Percentiles rank a stretch among this genome's conserved stretches.
These are phyloP conservation scores for Fusarium buxicola DNA, from an alignment of 2,329 filamentous ascomycete species.

Conservation along the genomic window DNA sequence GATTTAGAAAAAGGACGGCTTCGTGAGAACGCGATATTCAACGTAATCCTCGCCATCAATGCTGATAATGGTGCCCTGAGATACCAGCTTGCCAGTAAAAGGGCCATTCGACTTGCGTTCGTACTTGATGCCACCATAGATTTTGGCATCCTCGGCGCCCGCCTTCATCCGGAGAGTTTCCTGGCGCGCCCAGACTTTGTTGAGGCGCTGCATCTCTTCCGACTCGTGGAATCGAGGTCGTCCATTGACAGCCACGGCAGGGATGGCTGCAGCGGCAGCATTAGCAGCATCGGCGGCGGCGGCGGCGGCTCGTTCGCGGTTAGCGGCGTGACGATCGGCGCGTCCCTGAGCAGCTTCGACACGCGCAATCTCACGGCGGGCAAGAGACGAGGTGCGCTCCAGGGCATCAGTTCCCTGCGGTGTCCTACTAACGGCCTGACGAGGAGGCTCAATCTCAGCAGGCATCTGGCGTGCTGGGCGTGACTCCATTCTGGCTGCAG, in stretches of 20 bases:
- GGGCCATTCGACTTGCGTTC: conserved; percentile 70
- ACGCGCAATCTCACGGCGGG: conserved; percentile 63
- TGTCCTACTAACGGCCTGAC: conserved; percentile 31
- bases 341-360: conserved; percentile 64
- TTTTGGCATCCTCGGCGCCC: conserved; percentile 64
- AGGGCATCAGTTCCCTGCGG: conserved; percentile 49
- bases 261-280: conserved; percentile 46
- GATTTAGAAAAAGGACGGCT: conserved; percentile 68
- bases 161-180: conserved; percentile 60
- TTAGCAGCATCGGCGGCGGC: conserved; percentile 50
- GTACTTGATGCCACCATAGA: conserved; percentile 70
- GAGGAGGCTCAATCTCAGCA: conserved; percentile 36
- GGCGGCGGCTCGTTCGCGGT: conserved; percentile 53
- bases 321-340: conserved; percentile 60
- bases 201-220: conserved; percentile 62
- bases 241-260: conserved; percentile 42
- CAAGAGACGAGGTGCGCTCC: conserved; percentile 62
- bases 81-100: conserved; percentile 72
- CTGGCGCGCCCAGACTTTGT: conserved; percentile 67
- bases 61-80: conserved; percentile 69
- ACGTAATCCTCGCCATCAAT: conserved; percentile 76
- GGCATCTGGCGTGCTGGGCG: conserved; percentile 47
- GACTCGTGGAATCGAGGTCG: conserved; percentile 58
- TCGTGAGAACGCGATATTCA: conserved; percentile 73
- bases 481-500: conserved; percentile 27